Evolutionary conservation across 345 rosid species (phyloP).

Genomic region (Iberis pinnata): DNA sequence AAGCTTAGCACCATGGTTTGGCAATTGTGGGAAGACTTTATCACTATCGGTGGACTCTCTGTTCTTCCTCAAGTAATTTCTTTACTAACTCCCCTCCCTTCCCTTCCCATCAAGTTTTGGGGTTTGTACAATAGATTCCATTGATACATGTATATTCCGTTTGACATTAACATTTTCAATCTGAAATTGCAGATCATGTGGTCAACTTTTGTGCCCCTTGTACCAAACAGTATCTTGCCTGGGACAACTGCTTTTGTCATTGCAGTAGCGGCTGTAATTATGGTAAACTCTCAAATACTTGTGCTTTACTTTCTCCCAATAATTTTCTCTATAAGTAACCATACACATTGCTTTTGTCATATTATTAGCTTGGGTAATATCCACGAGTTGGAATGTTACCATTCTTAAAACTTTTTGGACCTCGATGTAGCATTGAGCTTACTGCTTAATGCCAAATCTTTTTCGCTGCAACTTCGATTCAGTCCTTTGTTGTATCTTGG

Average conservation of each 20-base stretch:
- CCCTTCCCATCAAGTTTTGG: background rate
- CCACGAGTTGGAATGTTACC: slow-evolving; percentile 1
- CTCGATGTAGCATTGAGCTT: background rate
- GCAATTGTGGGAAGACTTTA: slow-evolving; percentile 81
- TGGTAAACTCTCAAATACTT: slow-evolving; percentile 47
- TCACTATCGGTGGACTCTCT: slow-evolving; percentile 63
- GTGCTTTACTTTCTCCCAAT: slow-evolving; percentile 6
- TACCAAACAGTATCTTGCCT: slow-evolving; percentile 65
- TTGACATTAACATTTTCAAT: background rate
- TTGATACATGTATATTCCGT: background rate
- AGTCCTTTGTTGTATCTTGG: background rate
- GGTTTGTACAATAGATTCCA: background rate
- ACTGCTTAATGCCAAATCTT: background rate
- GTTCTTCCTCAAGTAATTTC: slow-evolving; percentile 69
- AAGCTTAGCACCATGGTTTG: slow-evolving; percentile 47
- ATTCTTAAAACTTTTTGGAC: slow-evolving; percentile 2
- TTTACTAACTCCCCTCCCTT: no score
- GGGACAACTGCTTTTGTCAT: slow-evolving; percentile 48
- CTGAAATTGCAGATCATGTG: slow-evolving; percentile 61
- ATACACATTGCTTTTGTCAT: background rate
- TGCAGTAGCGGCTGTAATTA: slow-evolving; percentile 59
- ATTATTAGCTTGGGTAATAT: background rate
- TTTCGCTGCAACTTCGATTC: background rate
- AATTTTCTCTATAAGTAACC: background rate
- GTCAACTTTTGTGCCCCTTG: slow-evolving; percentile 80